These are phyloP conservation scores for Talaromyces verruculosus DNA, from an alignment of 2,329 filamentous ascomycete species.

Conservation along the genomic window DNA sequence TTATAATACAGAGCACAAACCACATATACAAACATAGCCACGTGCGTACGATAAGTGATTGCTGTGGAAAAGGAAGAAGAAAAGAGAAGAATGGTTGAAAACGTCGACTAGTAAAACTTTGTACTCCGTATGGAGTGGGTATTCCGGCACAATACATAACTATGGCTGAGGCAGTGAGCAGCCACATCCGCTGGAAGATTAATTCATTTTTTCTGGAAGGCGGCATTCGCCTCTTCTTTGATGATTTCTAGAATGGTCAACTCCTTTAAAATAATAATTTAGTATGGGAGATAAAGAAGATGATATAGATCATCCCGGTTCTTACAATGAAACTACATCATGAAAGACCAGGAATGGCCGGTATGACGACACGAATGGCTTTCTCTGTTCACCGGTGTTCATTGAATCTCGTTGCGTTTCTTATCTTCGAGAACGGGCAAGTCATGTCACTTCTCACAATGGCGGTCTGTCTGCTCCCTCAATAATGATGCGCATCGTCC, in stretches of 20 bases:
- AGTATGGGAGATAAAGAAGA: neutral
- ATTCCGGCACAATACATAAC: neutral
- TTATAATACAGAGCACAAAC: neutral
- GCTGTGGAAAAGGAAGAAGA: constrained; percentile 4
- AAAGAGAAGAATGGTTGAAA: neutral
- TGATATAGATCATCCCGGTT: neutral
- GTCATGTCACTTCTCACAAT: constrained; percentile 5
- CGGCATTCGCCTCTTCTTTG: neutral
- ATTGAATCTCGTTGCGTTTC: neutral
- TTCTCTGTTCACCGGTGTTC: constrained; percentile 2
- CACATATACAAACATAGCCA: constrained; percentile 6
- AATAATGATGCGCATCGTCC: neutral
- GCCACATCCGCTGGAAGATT: constrained; percentile 2
- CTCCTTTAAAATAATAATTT: neutral
- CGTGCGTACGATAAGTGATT: constrained; percentile 6
- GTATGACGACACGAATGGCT: neutral
- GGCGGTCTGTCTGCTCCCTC: constrained; percentile 13
- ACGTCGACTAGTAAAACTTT: constrained; percentile 1
- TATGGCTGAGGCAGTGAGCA: neutral
- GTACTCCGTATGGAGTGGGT: neutral
- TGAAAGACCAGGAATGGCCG: neutral
- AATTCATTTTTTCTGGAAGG: constrained; percentile 4
- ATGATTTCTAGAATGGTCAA: neutral
- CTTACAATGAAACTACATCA: neutral
- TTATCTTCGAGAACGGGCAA: neutral